Percentiles rank a stretch among this genome's conserved stretches.
Evolutionary conservation across 1,284 basidiomycete genomes (phyloP).

Genomic region (Malassezia globosa): DNA sequence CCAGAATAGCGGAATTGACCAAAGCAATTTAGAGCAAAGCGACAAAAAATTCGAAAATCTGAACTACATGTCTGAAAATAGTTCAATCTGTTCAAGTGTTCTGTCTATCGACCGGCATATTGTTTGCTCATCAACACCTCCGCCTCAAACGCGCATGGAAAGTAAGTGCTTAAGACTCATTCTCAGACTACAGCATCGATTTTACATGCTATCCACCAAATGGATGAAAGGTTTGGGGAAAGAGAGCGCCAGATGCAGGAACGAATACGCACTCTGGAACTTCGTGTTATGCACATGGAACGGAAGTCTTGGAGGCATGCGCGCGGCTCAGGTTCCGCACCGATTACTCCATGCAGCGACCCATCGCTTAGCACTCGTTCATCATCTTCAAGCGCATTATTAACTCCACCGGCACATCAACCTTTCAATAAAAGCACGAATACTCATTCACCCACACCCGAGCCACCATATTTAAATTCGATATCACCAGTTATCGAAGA

Average conservation of each 20-base stretch:
- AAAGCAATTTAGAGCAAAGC: no score
- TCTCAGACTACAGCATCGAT: neutral
- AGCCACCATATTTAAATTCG: slow-evolving; percentile 8
- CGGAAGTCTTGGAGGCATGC: neutral
- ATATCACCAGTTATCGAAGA: slow-evolving; percentile 2
- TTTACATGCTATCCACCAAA: neutral
- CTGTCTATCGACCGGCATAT: neutral
- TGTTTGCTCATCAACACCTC: neutral
- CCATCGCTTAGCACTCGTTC: neutral
- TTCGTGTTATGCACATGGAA: slow-evolving; percentile 6
- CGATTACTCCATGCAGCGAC: neutral
- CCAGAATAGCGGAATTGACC: no score
- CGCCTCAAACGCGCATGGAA: neutral
- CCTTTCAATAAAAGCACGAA: neutral
- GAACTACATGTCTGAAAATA: neutral
- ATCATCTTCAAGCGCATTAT: neutral
- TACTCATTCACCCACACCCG: neutral
- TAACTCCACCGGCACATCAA: neutral
- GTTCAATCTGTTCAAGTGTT: neutral
- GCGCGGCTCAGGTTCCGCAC: neutral
- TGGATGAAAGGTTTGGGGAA: neutral
- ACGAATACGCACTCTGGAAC: slow-evolving; percentile 1
- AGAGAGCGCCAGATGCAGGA: slow-evolving; percentile 1
- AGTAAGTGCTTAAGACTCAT: neutral
- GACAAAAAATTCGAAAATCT: no score